Conservation (phyloP, 208 protist genomes). For the Sergeia podlipaevii region DNA sequence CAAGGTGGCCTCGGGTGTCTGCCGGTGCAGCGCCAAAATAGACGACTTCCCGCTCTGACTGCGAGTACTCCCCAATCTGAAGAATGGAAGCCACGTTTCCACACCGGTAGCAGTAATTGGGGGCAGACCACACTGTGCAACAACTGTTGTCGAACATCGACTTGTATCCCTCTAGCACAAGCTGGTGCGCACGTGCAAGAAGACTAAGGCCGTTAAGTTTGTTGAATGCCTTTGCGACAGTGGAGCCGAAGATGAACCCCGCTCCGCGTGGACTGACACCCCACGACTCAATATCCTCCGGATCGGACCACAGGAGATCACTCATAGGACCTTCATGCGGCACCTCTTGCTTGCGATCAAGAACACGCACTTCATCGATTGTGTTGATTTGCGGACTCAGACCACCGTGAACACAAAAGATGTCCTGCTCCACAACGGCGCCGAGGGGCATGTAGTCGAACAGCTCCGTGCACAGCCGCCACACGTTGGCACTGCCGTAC, state of each 20-base stretch:
- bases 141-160: slow-evolving; percentile 91
- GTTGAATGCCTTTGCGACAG: slow-evolving; percentile 78
- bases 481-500: slow-evolving; percentile 88
- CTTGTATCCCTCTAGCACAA: slow-evolving; percentile 94
- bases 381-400: slow-evolving; percentile 82
- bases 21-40: slow-evolving; percentile 76
- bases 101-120: slow-evolving; percentile 95
- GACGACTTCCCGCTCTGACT: slow-evolving; percentile 62
- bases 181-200: slow-evolving; percentile 89
- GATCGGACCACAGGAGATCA: slow-evolving; percentile 90
- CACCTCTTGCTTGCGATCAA: slow-evolving; percentile 89
- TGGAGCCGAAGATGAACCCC: slow-evolving; percentile 84
- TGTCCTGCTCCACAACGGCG: slow-evolving; percentile 82
- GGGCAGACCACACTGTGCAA: slow-evolving; percentile 95
- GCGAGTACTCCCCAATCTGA: slow-evolving; percentile 83
- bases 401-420: slow-evolving; percentile 95
- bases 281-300: slow-evolving; percentile 90
- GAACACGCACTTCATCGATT: slow-evolving; percentile 80
- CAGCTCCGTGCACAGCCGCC: slow-evolving; percentile 83
- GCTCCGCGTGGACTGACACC: slow-evolving; percentile 83
- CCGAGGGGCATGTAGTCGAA: slow-evolving; percentile 95
- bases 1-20: slow-evolving; percentile 73
- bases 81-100: slow-evolving; percentile 95
- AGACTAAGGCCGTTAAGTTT: slow-evolving; percentile 82
- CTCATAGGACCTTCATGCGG: slow-evolving; percentile 91